These are phyloP conservation scores for Spizellomyces sp. DNA, from an alignment of 192 early-diverging fungal species.

Conservation along the genomic window DNA sequence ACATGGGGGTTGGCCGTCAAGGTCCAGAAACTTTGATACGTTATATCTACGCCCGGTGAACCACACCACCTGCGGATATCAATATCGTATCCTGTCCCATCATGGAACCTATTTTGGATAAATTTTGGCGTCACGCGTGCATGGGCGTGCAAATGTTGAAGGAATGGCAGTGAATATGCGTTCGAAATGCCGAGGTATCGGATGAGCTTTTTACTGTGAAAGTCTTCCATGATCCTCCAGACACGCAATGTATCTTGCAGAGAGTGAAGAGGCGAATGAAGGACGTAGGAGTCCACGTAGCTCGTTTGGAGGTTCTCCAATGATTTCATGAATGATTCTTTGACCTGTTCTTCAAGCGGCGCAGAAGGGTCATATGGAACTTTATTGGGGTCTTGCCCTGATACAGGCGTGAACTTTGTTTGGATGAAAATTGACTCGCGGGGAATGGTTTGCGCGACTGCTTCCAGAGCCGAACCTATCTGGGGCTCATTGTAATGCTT, in stretches of 20 bases:
- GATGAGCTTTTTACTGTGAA: conserved; percentile 5
- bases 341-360: conserved; percentile 22
- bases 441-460: conserved; percentile 12
- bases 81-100: conserved; percentile 18
- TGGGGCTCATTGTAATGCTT: conserved; percentile 29
- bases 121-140: conserved; percentile 23
- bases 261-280: conserved; percentile 34
- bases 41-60: conserved; percentile 5
- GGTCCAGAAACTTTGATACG: conserved; percentile 36
- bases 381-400: conserved; percentile 28
- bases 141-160: conserved; percentile 18
- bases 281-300: conserved; percentile 36
- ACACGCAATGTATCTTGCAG: conserved; percentile 23
- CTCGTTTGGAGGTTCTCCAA: conserved; percentile 22
- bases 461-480: conserved; percentile 1
- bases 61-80: conserved; percentile 25
- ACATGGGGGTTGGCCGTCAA: conserved; percentile 33
- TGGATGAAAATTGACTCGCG: conserved; percentile 20
- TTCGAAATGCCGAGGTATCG: conserved; percentile 27
- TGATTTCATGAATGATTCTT: conserved; percentile 3
- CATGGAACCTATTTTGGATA: conserved; percentile 35
- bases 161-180: conserved; percentile 17
- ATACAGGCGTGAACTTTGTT: conserved; percentile 33
- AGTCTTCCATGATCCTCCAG: conserved; percentile 31
- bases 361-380: conserved; percentile 29